A percentile compares a stretch with the other conserved stretches of the same genome.
Evolutionary conservation across 148 eudicot species (phyloP).

Genomic region (Drosera capensis): DNA sequence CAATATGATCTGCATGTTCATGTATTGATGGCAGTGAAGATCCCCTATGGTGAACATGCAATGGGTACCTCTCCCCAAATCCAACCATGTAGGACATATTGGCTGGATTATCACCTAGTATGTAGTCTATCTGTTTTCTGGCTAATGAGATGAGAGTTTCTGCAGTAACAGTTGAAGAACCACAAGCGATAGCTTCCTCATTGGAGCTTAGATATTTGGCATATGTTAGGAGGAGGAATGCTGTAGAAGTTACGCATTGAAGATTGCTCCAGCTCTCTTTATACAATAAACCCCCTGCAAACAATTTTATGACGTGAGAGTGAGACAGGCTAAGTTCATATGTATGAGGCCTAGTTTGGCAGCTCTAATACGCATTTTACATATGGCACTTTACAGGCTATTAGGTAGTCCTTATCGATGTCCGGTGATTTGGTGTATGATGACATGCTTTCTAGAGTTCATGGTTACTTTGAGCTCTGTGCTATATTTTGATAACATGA

Average conservation of each 20-base stretch:
- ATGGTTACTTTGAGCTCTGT: too few species aligned
- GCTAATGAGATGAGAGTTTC: slow-evolving; percentile 42
- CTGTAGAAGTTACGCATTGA: slow-evolving; percentile 62
- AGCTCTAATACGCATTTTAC: too few species aligned
- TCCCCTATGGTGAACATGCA: slow-evolving; percentile 65
- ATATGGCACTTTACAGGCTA: too few species aligned
- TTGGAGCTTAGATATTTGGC: slow-evolving; percentile 49
- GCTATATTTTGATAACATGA: too few species aligned
- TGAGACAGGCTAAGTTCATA: too few species aligned
- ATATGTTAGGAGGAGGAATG: slow-evolving; percentile 58
- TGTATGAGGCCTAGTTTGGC: too few species aligned
- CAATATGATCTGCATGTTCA: slow-evolving; percentile 34
- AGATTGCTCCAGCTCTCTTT: slow-evolving; percentile 73
- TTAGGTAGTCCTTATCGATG: too few species aligned
- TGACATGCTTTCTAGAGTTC: too few species aligned
- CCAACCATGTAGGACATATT: slow-evolving; percentile 85
- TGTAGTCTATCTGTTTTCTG: slow-evolving; percentile 63
- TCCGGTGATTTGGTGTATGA: too few species aligned
- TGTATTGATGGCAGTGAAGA: slow-evolving; percentile 56
- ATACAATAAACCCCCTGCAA: slow-evolving; percentile 65
- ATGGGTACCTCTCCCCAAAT: slow-evolving; percentile 54
- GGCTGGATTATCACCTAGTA: slow-evolving; percentile 58
- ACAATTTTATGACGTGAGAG: neutral
- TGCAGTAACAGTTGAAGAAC: slow-evolving; percentile 28
- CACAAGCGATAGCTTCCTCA: slow-evolving; percentile 29